Evolutionary conservation across 345 rosid genomes (phyloP).

Genomic region (Linum trigynum): DNA sequence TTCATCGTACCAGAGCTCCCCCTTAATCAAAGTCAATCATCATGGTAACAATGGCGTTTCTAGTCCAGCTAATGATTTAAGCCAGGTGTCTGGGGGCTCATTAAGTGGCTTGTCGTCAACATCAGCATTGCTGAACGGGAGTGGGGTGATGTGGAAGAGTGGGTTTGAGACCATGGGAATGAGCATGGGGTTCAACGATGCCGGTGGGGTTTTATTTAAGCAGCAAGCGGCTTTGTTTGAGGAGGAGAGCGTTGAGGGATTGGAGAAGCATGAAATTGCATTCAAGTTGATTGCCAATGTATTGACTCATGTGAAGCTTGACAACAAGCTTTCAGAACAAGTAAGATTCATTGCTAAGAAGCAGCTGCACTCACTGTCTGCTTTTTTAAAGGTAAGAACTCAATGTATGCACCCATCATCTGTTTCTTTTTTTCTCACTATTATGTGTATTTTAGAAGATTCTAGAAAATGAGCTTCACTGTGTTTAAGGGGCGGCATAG

Average conservation of each 20-base stretch:
- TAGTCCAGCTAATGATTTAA: slow-evolving; percentile 47
- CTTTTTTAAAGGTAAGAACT: slow-evolving; percentile 73
- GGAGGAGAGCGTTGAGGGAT: slow-evolving; percentile 73
- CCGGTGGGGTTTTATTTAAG: slow-evolving; percentile 26
- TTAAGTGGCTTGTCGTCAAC: slow-evolving; percentile 12
- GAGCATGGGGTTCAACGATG: slow-evolving; percentile 41
- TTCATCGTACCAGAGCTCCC: slow-evolving; percentile 70
- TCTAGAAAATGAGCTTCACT: too few species aligned
- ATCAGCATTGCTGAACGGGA: slow-evolving; percentile 43
- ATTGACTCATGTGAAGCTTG: slow-evolving; percentile 55
- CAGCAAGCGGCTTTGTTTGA: slow-evolving; percentile 65
- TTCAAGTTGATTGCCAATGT: slow-evolving; percentile 72
- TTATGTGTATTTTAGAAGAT: too few species aligned
- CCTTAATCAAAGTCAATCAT: slow-evolving; percentile 33
- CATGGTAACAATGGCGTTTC: slow-evolving; percentile 29
- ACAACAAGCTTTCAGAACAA: slow-evolving; percentile 65
- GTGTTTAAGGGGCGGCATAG: not conserved
- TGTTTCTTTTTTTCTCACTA: not conserved
- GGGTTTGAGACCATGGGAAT: slow-evolving; percentile 36
- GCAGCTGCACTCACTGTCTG: slow-evolving; percentile 86
- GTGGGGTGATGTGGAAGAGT: slow-evolving; percentile 44
- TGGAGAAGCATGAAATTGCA: slow-evolving; percentile 90
- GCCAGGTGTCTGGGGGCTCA: slow-evolving; percentile 30
- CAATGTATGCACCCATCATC: not conserved
- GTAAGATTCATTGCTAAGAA: slow-evolving; percentile 61